Conservation (phyloP, 441 rosid species). For the Geranium incanum region DNA sequence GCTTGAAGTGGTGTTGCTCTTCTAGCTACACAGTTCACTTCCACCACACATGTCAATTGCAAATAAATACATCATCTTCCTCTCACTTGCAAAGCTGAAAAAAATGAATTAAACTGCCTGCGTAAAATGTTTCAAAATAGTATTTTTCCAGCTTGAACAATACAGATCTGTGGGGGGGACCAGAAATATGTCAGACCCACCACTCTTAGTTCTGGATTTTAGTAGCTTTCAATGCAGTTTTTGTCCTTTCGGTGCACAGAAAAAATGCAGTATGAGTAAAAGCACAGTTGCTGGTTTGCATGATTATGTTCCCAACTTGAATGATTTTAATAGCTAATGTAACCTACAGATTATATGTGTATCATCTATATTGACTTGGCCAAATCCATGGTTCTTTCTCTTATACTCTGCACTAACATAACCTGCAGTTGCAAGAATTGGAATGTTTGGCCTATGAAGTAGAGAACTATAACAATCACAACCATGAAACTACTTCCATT, state of each 20-base stretch:
- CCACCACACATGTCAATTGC: constrained; percentile 8
- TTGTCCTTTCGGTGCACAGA: neutral
- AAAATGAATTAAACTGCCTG: neutral
- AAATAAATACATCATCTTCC: neutral
- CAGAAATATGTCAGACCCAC: constrained; percentile 3
- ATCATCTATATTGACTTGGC: neutral
- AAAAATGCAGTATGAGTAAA: neutral
- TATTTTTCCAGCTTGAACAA: neutral
- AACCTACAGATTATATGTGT: neutral
- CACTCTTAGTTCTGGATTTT: neutral
- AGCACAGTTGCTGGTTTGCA: neutral
- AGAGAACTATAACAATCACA: neutral
- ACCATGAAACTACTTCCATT: constrained; percentile 6
- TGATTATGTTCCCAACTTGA: neutral
- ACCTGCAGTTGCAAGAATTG: no score
- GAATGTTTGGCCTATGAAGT: neutral
- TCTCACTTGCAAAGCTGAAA: neutral
- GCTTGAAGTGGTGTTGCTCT: neutral
- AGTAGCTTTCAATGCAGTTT: constrained; percentile 6
- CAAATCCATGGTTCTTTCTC: no score
- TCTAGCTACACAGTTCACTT: neutral
- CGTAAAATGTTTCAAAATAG: neutral
- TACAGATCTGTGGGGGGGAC: neutral
- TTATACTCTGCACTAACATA: no score
- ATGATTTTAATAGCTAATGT: neutral